phyloP scores from a whole-genome alignment of 2,329 filamentous ascomycete species.

The Gremmenia infestans region DNA sequence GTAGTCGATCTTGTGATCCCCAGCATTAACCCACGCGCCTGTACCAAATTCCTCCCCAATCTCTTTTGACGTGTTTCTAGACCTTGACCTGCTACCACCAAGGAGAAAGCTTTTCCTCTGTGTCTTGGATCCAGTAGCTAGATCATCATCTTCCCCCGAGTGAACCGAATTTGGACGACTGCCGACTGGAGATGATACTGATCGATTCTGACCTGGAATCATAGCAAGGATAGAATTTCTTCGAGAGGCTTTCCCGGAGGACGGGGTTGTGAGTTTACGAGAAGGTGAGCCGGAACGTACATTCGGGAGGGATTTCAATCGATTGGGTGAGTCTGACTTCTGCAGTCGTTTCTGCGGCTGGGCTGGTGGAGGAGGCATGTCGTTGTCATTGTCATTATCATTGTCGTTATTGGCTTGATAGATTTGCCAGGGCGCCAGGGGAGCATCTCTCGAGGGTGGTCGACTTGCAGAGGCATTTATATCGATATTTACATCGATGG shows the following conservation, averaged over 20 bases:
- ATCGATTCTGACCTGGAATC: slow-evolving; percentile 1
- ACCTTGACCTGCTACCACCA: slow-evolving; percentile 10
- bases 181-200: slow-evolving; percentile 10
- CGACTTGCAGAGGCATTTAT: not conserved
- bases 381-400: no score
- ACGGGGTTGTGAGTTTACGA: not conserved
- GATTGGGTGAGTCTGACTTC: slow-evolving; percentile 6
- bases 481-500: no score
- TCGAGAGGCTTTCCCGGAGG: not conserved
- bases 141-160: slow-evolving; percentile 9
- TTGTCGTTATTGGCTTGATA: not conserved
- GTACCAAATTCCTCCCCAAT: not conserved
- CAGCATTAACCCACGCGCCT: slow-evolving; percentile 49
- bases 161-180: slow-evolving; percentile 3
- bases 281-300: not conserved
- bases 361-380: not conserved
- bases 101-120: slow-evolving; percentile 19
- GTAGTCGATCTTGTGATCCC: slow-evolving; percentile 50
- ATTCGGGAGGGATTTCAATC: not conserved
- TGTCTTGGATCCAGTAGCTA: not conserved
- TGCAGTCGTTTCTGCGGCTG: not conserved
- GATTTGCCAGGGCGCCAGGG: not conserved
- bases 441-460: not conserved
- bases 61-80: slow-evolving; percentile 15
- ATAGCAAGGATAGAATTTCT: no score